These are phyloP conservation scores for Acanthamoeba lenticulata DNA, from an alignment of 208 protist genomes.

Conservation along the genomic window DNA sequence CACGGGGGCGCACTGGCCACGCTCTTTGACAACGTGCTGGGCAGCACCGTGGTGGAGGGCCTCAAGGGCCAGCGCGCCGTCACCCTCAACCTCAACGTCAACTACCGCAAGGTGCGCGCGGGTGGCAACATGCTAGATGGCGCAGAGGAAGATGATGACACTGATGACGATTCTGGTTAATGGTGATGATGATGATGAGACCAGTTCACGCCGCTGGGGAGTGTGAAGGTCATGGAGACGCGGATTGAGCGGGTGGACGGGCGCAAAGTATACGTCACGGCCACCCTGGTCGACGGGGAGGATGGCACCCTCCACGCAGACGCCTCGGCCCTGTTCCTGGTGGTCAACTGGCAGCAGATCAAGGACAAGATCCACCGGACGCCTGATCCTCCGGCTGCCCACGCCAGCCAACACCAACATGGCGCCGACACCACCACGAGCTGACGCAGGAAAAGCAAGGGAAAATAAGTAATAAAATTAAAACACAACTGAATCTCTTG, in stretches of 20 bases:
- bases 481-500: background rate
- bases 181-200: background rate
- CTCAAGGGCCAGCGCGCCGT: background rate
- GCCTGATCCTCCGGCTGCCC: background rate
- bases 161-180: background rate
- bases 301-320: background rate
- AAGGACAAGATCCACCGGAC: background rate
- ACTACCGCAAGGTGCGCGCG: slow-evolving; percentile 7
- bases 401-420: background rate
- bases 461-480: background rate
- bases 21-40: background rate
- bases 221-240: background rate
- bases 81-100: slow-evolving; percentile 42
- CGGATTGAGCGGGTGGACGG: background rate
- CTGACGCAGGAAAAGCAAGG: no score
- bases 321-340: slow-evolving; percentile 13
- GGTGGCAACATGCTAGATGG: background rate
- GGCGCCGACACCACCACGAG: no score
- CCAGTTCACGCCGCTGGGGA: slow-evolving; percentile 13
- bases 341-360: slow-evolving; percentile 3
- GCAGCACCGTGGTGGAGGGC: background rate
- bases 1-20: background rate
- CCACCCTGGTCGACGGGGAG: background rate
- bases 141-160: background rate
- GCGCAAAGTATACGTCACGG: slow-evolving; percentile 14